phyloP scores from a whole-genome alignment of 2,329 filamentous ascomycete genomes.

The Penicillium freii region DNA sequence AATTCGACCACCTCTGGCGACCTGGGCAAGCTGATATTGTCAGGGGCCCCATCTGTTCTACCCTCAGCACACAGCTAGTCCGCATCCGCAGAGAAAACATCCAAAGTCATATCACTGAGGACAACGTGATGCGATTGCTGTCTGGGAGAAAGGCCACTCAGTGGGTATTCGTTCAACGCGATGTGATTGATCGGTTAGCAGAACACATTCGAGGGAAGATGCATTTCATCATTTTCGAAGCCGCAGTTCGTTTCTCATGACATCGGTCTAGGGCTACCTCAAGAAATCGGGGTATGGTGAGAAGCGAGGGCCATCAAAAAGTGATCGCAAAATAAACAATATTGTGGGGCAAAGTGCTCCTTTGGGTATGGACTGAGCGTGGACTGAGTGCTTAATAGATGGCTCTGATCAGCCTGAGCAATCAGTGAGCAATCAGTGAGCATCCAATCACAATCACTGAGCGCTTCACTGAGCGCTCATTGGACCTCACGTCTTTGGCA shows the following conservation, averaged over 20 bases:
- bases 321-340: no score
- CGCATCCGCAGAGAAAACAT: conserved; percentile 2
- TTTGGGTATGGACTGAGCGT: no score
- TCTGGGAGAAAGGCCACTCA: background rate
- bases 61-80: background rate
- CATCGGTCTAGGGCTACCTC: no score
- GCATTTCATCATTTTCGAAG: background rate
- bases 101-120: conserved; percentile 3
- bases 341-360: no score
- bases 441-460: no score
- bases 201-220: conserved; percentile 5
- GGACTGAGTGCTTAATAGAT: no score
- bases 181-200: background rate
- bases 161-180: background rate
- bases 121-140: conserved; percentile 1
- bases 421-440: no score
- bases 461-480: no score
- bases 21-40: conserved; percentile 1
- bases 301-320: no score
- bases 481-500: no score
- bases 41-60: background rate
- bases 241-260: background rate
- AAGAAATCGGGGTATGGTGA: no score
- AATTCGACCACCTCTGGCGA: background rate
- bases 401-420: no score